Percentiles rank a stretch among this genome's conserved stretches.
phyloP scores from a whole-genome alignment of 768 basidiomycete genomes.

The Dendrothele bispora region DNA sequence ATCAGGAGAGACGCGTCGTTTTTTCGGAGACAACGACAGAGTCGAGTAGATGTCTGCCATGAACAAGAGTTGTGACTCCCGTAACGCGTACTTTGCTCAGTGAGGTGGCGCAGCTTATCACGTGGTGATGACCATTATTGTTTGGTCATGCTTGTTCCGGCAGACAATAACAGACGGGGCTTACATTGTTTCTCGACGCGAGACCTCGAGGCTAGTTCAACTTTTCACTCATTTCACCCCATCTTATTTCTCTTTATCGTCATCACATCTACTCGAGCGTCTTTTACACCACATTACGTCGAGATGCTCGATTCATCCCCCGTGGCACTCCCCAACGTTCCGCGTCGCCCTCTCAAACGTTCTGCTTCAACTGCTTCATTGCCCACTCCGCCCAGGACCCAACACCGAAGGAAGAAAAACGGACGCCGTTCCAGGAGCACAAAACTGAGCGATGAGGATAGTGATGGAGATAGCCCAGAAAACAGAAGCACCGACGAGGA shows the following conservation, averaged over 20 bases:
- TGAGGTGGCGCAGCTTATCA: too few relatives aligned
- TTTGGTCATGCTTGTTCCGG: too few relatives aligned
- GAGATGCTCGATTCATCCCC: neutral
- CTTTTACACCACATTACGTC: too few relatives aligned
- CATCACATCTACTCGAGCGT: too few relatives aligned
- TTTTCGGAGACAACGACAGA: slow-evolving; percentile 65
- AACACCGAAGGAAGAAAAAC: slow-evolving; percentile 28
- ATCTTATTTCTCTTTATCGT: too few relatives aligned
- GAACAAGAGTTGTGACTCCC: too few relatives aligned
- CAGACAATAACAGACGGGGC: too few relatives aligned
- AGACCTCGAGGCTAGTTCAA: too few relatives aligned
- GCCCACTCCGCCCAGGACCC: slow-evolving; percentile 44
- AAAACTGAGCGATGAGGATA: slow-evolving; percentile 3
- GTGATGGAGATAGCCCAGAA: slow-evolving; percentile 11
- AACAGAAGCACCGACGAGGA: slow-evolving; percentile 10
- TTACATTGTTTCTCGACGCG: too few relatives aligned
- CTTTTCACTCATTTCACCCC: too few relatives aligned
- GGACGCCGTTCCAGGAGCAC: slow-evolving; percentile 18
- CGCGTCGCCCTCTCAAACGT: slow-evolving; percentile 20
- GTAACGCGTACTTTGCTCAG: too few relatives aligned
- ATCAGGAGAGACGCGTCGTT: slow-evolving; percentile 64
- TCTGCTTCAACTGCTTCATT: slow-evolving; percentile 41
- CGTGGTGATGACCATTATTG: too few relatives aligned
- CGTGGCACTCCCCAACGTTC: slow-evolving; percentile 16
- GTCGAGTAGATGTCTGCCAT: slow-evolving; percentile 60